Evolutionary conservation across 2,329 filamentous ascomycete species (phyloP), one percentile per base, ranked within the genome.

Genomic region (Fusarium tanahbumbuense): DNA sequence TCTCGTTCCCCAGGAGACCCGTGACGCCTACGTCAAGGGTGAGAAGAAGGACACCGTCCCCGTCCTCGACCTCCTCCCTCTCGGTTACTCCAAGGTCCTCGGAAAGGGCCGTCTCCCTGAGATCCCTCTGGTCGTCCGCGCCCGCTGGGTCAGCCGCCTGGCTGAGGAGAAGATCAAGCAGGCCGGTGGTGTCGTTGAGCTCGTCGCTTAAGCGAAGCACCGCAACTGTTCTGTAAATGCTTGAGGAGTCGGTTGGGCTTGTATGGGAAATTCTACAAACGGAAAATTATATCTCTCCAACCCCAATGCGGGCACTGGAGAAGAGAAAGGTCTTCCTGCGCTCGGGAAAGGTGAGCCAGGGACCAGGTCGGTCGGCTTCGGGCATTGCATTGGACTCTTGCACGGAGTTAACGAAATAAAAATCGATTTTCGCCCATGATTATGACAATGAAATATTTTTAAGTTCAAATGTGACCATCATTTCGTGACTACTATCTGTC

Each of bases 151-250:
- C 85, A 94, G 91, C 89, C 92, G 92, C 83, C 91, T 97, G 83
- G 96, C 96, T 76, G 96, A 99, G 92, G 89, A 93, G 87, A 99
- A 99, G 92, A 98, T 99, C 86, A 97, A 93, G 83, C 93, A 96
- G 85, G 95, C 94, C 80, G 96, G 96, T 84, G 95, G 95, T 85
- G 93, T 97, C 80, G 88, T 97, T 80, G 93, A 98, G 89, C 89
- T 98, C 83, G 93, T 98, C 81, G 94, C 94, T 86, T 98, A 84
- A 81, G 78, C 75, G 44, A 71, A 53, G 49, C 34, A 42, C 25
- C 34, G 53, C 40, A 60, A 64, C 53, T 55, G 58, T 48, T 57
- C 60, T 59, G 52, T 70, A 67, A 70, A 59, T 64, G 67, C 63
- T 70, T 67, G 67, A 63, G 76, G 77, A 77, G 76, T 77, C 74